Evolutionary conservation across 2,329 filamentous ascomycete species (phyloP), one percentile per base, ranked within the genome.

Genomic region (Neophaeococcomyces aloes): DNA sequence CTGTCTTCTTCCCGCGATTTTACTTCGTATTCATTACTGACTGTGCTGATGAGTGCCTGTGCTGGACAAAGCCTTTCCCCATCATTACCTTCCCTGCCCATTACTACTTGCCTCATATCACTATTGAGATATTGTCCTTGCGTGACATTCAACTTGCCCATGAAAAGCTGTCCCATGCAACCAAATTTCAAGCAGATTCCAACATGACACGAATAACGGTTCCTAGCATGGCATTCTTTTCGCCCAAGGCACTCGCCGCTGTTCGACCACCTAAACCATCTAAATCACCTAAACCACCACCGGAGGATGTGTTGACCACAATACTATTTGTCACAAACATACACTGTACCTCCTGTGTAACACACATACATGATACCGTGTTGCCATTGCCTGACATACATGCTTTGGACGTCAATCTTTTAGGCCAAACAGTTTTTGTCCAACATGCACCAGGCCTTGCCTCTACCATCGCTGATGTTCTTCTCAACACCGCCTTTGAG

Each of bases 271-370:
- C 25, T n/a, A 27, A 14, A n/a, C 7, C 34, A n/a, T 14, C 33
- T n/a, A n/a, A n/a, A n/a, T n/a, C n/a, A n/a, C n/a, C n/a, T n/a
- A 27, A 14, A n/a, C 7, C 34, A n/a, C 25, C 33, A 5, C 15
- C 35, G 13, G n/a, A 38, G 17, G 15, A 38, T 17, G n/a, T 27
- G 7, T 31, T 38, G 33, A 38, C 42, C 23, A 42, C 60, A 14
- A 55, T 61, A 17, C 62, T 70, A 23, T 63, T 69, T 44, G 65
- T 69, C 38, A 65, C 64, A 46, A 71, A 71, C 47, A 62, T 71
- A 30, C 68, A 71, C 52, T 71, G 68, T 51, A 57, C 66, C 13
- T 70, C 67, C 15, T 71, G 68, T 46, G 65, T 70, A 17, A 57
- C 65, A 35, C 65, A 68, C 51, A 62, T 67, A 36, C 61, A 61